Percentiles rank a stretch among this genome's conserved stretches.
Conservation (phyloP, 306 rosid species). For the Aeschynomene evenia region DNA sequence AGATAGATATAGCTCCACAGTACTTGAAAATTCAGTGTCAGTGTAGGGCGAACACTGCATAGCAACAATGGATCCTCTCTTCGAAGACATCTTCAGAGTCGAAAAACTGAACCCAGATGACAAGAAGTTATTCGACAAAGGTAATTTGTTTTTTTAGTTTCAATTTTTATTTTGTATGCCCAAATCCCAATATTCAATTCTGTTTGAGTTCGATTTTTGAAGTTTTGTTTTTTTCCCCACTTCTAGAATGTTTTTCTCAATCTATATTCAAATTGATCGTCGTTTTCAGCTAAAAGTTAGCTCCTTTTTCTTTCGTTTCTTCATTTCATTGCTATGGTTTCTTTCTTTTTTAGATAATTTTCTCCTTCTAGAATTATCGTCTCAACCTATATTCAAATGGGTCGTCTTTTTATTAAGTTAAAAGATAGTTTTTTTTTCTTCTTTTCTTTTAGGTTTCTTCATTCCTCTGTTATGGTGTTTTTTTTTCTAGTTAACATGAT, state of each 20-base stretch:
- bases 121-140: slow-evolving; percentile 41
- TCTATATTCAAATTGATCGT: neutral
- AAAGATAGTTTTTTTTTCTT: neutral
- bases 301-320: too few species aligned
- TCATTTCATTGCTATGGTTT: too few species aligned
- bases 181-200: neutral
- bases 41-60: neutral
- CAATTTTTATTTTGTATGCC: neutral
- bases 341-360: too few species aligned
- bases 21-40: neutral
- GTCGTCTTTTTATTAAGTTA: neutral
- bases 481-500: neutral
- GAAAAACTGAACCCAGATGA: slow-evolving; percentile 10
- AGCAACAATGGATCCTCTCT: slow-evolving; percentile 64
- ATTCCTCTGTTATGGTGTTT: neutral
- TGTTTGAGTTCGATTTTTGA: neutral
- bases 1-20: neutral
- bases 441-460: too few species aligned
- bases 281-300: neutral
- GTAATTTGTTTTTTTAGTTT: slow-evolving; percentile 15
- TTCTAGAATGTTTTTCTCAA: neutral
- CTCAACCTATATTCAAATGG: neutral
- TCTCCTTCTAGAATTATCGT: neutral
- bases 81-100: slow-evolving; percentile 63
- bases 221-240: too few species aligned